Percentiles rank a stretch among this genome's conserved stretches.
phyloP scores from a whole-genome alignment of 1,284 basidiomycete species.

The Puccinia brachypodii region DNA sequence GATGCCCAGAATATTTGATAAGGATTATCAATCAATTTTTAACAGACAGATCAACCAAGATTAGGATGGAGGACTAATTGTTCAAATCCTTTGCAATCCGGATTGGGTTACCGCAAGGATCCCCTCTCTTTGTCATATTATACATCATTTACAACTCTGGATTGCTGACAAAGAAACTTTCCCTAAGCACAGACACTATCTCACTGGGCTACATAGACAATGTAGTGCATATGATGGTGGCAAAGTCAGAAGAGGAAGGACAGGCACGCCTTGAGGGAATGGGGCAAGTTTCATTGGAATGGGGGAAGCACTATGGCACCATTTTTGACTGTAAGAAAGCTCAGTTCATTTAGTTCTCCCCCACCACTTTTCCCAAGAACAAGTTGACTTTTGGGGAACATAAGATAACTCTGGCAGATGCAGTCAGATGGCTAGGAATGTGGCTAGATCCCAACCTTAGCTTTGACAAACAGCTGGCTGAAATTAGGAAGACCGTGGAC shows the following conservation, averaged over 20 bases:
- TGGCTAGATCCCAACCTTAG: conserved; percentile 6
- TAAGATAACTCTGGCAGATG: neutral
- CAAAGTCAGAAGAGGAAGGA: too few relatives aligned
- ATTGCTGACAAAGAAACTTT: neutral
- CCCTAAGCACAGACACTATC: neutral
- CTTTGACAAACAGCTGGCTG: neutral
- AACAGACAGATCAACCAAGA: neutral
- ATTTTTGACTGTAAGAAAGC: conserved; percentile 29
- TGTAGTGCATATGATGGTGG: neutral
- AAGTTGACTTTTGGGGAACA: neutral
- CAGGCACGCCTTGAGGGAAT: neutral
- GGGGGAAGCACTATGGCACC: neutral
- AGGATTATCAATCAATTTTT: neutral
- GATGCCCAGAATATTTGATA: conserved; percentile 17
- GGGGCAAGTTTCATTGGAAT: neutral
- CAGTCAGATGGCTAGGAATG: conserved; percentile 17
- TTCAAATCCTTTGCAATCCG: neutral
- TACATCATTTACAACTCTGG: conserved; percentile 29
- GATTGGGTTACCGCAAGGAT: conserved; percentile 23
- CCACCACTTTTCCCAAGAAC: neutral
- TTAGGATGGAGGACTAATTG: neutral
- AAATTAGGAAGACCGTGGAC: neutral
- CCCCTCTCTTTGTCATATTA: neutral
- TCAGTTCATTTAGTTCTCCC: conserved; percentile 6
- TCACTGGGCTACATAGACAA: neutral